These are phyloP conservation scores for Eucalyptus sp. DNA, from an alignment of 345 rosid species.

Conservation along the genomic window DNA sequence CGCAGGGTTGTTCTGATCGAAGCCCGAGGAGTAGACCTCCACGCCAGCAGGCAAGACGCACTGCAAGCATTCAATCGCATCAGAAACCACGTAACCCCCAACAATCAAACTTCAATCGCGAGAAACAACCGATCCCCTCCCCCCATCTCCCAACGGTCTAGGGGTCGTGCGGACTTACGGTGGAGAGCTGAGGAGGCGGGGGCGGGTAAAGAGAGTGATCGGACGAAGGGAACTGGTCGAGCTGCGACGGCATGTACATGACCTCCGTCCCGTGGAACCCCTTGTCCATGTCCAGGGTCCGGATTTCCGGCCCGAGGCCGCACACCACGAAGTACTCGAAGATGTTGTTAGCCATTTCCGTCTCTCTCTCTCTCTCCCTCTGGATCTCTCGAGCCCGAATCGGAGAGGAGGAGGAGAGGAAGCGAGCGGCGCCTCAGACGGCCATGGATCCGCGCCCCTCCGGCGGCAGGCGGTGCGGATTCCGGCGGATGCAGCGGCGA, in stretches of 20 bases:
- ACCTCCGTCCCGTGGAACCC: constrained; percentile 65
- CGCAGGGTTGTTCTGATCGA: constrained; percentile 41
- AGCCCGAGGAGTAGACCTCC: constrained; percentile 59
- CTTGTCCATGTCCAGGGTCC: constrained; percentile 72
- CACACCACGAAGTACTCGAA: constrained; percentile 96
- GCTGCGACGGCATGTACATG: constrained; percentile 59
- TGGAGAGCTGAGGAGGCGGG: constrained; percentile 96
- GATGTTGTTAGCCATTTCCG: constrained; percentile 29
- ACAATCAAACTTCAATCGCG: not conserved
- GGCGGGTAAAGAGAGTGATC: constrained; percentile 62
- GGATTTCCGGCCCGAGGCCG: constrained; percentile 90
- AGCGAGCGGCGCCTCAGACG: not conserved
- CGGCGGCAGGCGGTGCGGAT: not conserved
- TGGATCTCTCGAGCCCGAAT: not conserved
- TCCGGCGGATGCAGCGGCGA: not conserved
- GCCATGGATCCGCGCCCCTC: not conserved
- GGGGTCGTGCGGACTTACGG: constrained; percentile 21
- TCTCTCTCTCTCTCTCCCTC: not conserved
- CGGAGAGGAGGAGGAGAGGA: not conserved
- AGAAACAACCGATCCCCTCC: not conserved
- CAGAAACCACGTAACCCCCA: not conserved
- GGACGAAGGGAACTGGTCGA: constrained; percentile 80
- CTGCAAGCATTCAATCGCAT: constrained; percentile 14
- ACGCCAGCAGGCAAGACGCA: constrained; percentile 97
- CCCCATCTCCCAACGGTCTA: not conserved